Evolutionary conservation across 164 flowering plant species (phyloP).

Genomic region (Macadamia integrifolia): DNA sequence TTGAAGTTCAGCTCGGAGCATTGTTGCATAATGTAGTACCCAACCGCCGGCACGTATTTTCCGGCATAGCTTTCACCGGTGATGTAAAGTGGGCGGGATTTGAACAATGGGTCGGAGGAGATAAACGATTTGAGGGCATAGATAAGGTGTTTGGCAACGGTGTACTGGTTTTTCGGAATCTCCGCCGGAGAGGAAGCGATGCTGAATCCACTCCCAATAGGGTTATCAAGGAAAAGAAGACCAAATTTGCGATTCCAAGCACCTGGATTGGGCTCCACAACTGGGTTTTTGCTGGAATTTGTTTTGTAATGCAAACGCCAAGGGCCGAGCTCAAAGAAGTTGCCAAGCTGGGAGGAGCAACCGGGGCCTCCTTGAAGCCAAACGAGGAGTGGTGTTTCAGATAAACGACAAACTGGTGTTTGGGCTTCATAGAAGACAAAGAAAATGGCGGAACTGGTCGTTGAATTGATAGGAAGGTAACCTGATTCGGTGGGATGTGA

Average conservation of each 20-base stretch:
- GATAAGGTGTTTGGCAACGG: constrained; percentile 57
- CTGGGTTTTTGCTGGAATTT: constrained; percentile 1
- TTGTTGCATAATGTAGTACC: constrained; percentile 40
- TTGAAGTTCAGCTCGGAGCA: constrained; percentile 25
- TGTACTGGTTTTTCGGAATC: constrained; percentile 54
- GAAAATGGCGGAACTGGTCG: constrained; percentile 56
- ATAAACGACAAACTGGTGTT: constrained; percentile 18
- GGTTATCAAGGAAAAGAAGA: constrained; percentile 46
- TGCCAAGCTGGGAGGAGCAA: constrained; percentile 55
- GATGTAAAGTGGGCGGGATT: constrained; percentile 56
- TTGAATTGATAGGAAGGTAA: constrained; percentile 50
- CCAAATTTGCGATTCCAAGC: constrained; percentile 55
- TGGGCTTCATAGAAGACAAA: constrained; percentile 57
- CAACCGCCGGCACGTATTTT: constrained; percentile 71
- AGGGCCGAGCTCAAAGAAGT: constrained; percentile 56
- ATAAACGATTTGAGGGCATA: constrained; percentile 39
- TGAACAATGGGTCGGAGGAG: constrained; percentile 29
- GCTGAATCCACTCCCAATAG: constrained; percentile 55
- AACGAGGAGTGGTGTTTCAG: constrained; percentile 46
- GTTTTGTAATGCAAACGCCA: constrained; percentile 29
- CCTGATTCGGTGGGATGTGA: constrained; percentile 71
- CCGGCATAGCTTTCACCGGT: constrained; percentile 89
- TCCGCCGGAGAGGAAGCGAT: constrained; percentile 41
- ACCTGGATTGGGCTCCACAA: constrained; percentile 35
- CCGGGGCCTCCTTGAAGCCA: constrained; percentile 73